phyloP scores from a whole-genome alignment of 192 early-diverging fungal genomes.

The Umbelopsis isabellina region DNA sequence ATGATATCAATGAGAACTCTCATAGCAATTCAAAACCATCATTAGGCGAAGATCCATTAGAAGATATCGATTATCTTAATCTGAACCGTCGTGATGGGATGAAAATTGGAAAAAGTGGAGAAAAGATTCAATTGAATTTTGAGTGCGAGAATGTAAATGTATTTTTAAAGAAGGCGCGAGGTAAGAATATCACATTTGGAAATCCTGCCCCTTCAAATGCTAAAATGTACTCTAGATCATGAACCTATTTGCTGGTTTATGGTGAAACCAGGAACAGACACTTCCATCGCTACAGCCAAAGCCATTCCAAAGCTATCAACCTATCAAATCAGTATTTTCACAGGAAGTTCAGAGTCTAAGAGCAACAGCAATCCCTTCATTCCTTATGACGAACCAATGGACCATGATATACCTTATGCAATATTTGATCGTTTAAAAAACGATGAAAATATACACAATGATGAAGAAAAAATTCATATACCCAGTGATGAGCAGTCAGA shows the following conservation, averaged over 20 bases:
- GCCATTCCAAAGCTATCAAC: background rate
- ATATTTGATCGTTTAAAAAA: slow-evolving; percentile 46
- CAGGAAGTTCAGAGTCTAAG: background rate
- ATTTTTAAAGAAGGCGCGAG: slow-evolving; percentile 29
- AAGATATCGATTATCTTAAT: slow-evolving; percentile 8
- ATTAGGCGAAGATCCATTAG: background rate
- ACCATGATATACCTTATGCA: slow-evolving; percentile 1
- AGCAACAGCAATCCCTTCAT: background rate
- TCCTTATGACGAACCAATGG: background rate
- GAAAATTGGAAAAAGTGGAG: background rate
- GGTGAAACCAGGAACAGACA: slow-evolving; percentile 17
- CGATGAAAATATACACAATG: slow-evolving; percentile 36
- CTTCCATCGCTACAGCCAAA: background rate
- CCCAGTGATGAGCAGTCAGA: slow-evolving; percentile 60
- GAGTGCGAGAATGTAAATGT: slow-evolving; percentile 33
- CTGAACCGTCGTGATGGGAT: background rate
- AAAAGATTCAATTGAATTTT: slow-evolving; percentile 26
- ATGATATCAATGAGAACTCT: background rate
- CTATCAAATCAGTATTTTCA: background rate
- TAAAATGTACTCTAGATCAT: background rate
- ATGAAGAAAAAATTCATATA: slow-evolving; percentile 52
- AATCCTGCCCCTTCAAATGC: background rate
- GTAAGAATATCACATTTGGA: slow-evolving; percentile 1
- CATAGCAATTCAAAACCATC: background rate
- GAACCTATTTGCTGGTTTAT: slow-evolving; percentile 38